Conservation (phyloP, 2,329 filamentous ascomycete genomes). For the Colletotrichum camelliae region DNA sequence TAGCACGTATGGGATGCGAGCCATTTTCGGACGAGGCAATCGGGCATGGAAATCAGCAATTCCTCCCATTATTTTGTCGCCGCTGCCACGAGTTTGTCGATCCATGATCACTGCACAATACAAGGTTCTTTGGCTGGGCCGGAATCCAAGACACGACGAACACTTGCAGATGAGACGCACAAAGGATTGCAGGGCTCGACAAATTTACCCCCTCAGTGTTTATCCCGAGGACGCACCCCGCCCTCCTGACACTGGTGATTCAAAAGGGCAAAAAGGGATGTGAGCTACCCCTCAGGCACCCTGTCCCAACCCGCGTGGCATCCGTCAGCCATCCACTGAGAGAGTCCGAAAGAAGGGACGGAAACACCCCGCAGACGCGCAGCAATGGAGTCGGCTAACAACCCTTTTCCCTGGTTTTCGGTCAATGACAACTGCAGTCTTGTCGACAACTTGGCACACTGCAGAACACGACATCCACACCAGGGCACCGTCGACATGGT, state of each 20-base stretch:
- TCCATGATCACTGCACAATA: background rate
- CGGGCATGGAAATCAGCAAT: background rate
- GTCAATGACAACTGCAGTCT: background rate
- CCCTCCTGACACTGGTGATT: background rate
- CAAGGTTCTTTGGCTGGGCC: background rate
- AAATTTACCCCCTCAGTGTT: background rate
- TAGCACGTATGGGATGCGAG: background rate
- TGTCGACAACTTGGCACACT: background rate
- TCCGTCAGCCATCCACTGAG: background rate
- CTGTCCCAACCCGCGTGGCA: constrained; percentile 1
- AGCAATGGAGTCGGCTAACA: constrained; percentile 5
- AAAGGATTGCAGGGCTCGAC: background rate
- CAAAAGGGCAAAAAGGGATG: background rate
- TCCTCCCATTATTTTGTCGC: background rate
- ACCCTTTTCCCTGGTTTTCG: constrained; percentile 1
- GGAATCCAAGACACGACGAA: background rate
- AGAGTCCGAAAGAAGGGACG: constrained; percentile 13
- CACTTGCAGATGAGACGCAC: background rate
- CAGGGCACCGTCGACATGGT: background rate
- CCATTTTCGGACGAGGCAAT: background rate
- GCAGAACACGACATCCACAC: background rate
- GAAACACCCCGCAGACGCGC: constrained; percentile 12
- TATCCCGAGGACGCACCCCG: background rate
- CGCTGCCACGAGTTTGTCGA: background rate
- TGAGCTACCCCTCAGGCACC: background rate